Base-by-base conservation (phyloP, 805 yeast species). In the Wickerhamiella siamensis region DNA sequence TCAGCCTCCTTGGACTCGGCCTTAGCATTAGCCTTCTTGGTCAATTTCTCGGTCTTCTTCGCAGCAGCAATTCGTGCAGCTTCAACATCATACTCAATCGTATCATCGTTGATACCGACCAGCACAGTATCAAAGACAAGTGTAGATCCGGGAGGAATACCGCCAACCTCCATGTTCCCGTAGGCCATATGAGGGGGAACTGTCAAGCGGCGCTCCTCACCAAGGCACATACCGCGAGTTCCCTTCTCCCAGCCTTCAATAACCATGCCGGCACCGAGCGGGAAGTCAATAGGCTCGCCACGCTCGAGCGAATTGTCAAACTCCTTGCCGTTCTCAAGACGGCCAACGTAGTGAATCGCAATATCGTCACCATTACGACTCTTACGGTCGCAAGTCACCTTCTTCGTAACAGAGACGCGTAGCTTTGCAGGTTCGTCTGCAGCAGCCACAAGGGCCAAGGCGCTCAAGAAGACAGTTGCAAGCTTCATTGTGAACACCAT, bases 201-300 rank as follows among this genome's bases (percentile, higher is more conserved):
- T 22, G 75, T 72, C 51, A 86, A 66, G 51, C 71, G 77, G 57
- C 95, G 72, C 64, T 77, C 69, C 60, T 86, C 95, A 36, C 95
- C 95, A 58, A 83, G 66, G 62, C 96, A 86, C 93, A 82, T 82
- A 27, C 79, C 76, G 31, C 66, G 51, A 39, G 84, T 63, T 33
- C 95, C 95, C 61, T 78, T 74, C 48, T 86, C 96, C 95, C 95
- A 86, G 45, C 96, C 95, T 46, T 68, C 56, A 55, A 86, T 86
- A 26, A 86, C 95, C 53, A 72, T 78, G 4, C 93, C 87, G 20
- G 61, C 59, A 33, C 95, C 96, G 41, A 87, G 63, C n/a, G 61
- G 61, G 61, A 86, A 86, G 33, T 68, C 58, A 46, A 86, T 66
- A 36, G 96, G 95, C 36, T 59, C 52, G 12, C 74, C 75, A 54